These are phyloP conservation scores for Xylaria sp. DNA, from an alignment of 2,329 filamentous ascomycete species.

Conservation along the genomic window DNA sequence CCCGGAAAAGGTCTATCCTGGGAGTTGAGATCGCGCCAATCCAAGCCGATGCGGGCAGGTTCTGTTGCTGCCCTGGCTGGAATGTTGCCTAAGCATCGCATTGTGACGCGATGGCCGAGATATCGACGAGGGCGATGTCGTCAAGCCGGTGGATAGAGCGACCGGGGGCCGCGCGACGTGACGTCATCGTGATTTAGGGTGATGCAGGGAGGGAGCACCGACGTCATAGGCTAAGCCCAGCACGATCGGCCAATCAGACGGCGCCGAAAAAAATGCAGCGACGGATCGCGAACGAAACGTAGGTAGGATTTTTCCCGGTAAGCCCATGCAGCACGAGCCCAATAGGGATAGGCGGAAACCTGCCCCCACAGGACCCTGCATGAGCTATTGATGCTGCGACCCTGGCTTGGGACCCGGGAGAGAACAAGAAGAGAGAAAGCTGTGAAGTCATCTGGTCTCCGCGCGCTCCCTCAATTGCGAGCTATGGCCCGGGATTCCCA, in stretches of 20 bases:
- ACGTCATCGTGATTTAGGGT: constrained; percentile 19
- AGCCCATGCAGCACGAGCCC: neutral
- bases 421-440: neutral
- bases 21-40: neutral
- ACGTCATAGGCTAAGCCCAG: constrained; percentile 16
- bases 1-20: neutral
- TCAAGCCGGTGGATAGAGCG: constrained; percentile 6
- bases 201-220: constrained; percentile 10
- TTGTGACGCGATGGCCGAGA: constrained; percentile 10
- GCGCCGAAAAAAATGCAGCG: neutral
- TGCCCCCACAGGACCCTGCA: constrained; percentile 29
- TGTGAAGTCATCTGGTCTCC: constrained; percentile 10
- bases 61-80: constrained; percentile 1
- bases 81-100: constrained; percentile 4
- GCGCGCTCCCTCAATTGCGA: neutral
- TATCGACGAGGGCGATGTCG: constrained; percentile 13
- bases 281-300: neutral
- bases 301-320: neutral
- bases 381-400: constrained; percentile 27
- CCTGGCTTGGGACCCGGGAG: constrained; percentile 21
- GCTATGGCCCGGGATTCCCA: neutral
- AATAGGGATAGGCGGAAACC: constrained; percentile 8
- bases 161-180: constrained; percentile 11
- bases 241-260: constrained; percentile 8
- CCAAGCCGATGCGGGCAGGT: neutral